Evolutionary conservation across 2,329 filamentous ascomycete genomes (phyloP), one percentile per base, ranked within the genome.

Genomic region (Epichloe coenophiala): DNA sequence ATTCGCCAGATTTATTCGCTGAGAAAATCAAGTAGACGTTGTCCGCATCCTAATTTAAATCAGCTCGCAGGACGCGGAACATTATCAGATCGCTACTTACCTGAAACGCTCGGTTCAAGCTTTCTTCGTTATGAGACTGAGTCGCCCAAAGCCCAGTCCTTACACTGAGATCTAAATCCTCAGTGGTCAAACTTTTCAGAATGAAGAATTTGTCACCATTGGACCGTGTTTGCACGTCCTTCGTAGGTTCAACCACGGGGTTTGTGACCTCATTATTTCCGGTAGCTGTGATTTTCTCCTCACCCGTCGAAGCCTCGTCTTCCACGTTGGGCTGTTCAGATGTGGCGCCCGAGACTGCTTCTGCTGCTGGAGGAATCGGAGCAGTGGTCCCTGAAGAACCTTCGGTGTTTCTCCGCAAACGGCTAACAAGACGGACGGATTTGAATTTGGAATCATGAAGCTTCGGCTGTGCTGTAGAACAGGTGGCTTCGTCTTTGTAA

Each of bases 1-100:
- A 97, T 66, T 96, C 91, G 12, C 91, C 91, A 0, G 91, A 96
- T 62, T 96, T 96, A 67, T 97, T 97, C 12, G 91, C 91, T 1
- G 91, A 97, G 65, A 97, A 97, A 13, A 97, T 80, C 33, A 97
- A 73, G 61, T 90, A 96, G 1, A 97, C 90, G 60, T 85, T 87
- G 49, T 94, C 87, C 13, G 83, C 80, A 9, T 74, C 72, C 89
- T 95, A 39, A 7, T 35, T 36, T 3, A 3, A 40, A 31, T 53
- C 15, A 43, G 45, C 19, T 17, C 21, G 11, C 2, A 17, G 6
- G 17, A 33, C 5, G 3, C 1, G n/a, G 7, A 40, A 13, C 11
- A 36, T 11, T 9, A 31, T 39, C 23, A 9, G n/a, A 40, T 9
- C 5, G n/a, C 7, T 2, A 36, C 74, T 62, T 66, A 90, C 89